These are phyloP conservation scores for Citrullus amarus DNA, from an alignment of 306 rosid genomes.

Conservation along the genomic window DNA sequence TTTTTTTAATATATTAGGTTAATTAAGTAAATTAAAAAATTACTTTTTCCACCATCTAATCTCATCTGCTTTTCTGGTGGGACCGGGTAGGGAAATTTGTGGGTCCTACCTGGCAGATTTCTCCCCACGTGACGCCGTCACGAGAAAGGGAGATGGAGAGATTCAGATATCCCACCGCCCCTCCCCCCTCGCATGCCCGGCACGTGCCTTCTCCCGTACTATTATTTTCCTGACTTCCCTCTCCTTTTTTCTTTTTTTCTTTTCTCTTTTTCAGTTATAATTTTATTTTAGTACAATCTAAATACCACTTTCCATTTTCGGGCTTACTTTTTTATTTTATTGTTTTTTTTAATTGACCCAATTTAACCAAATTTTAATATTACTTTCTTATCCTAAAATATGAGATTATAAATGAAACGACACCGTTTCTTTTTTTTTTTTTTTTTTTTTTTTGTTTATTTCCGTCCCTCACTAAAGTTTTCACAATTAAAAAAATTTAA, in stretches of 20 bases:
- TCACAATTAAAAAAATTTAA: too few species aligned
- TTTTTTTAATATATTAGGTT: not conserved
- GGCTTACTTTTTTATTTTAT: not conserved
- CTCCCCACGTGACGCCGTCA: slow-evolving; percentile 14
- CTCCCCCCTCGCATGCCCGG: not conserved
- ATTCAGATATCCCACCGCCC: slow-evolving; percentile 6
- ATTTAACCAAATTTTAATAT: too few species aligned
- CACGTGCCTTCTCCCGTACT: slow-evolving; percentile 12
- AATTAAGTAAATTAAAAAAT: not conserved
- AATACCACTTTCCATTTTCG: not conserved
- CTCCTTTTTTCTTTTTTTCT: not conserved
- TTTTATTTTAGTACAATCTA: not conserved
- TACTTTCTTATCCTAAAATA: too few species aligned
- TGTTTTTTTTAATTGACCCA: too few species aligned
- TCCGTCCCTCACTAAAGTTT: too few species aligned
- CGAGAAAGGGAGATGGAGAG: slow-evolving; percentile 7
- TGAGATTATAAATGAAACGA: too few species aligned
- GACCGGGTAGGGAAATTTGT: not conserved
- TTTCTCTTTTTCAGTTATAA: not conserved
- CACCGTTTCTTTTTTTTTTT: too few species aligned
- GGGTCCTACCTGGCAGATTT: slow-evolving; percentile 2
- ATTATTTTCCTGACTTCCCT: not conserved
- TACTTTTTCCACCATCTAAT: not conserved
- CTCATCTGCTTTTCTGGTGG: not conserved
- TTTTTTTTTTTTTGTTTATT: too few species aligned